A percentile compares a stretch with the other conserved stretches of the same genome.
Evolutionary conservation across 1,139 yeast genomes (phyloP).

Genomic region (Sugiyamaella neomexicana): DNA sequence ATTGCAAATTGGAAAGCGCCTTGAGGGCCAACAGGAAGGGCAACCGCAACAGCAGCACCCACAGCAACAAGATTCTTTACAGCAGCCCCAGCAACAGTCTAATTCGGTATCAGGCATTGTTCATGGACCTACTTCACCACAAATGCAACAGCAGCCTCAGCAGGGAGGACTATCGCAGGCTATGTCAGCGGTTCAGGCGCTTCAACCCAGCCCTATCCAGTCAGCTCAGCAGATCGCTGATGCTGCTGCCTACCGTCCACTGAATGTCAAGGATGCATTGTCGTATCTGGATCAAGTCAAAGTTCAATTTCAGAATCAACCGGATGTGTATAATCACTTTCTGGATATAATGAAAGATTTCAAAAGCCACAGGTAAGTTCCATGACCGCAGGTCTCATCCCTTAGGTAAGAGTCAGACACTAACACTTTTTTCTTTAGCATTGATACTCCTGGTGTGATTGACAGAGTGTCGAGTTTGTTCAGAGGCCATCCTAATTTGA

Average conservation of each 20-base stretch:
- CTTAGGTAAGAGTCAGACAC: too few species aligned
- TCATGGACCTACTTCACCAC: constrained; percentile 14
- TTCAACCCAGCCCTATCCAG: constrained; percentile 23
- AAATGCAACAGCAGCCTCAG: constrained; percentile 17
- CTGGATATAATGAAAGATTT: constrained; percentile 98
- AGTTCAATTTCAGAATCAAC: constrained; percentile 85
- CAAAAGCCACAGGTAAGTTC: constrained; percentile 74
- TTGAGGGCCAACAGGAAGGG: constrained; percentile 1
- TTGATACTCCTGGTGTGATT: constrained; percentile 98
- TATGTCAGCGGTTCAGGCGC: constrained; percentile 25
- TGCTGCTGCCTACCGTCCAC: constrained; percentile 66
- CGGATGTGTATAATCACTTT: constrained; percentile 94
- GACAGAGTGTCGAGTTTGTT: constrained; percentile 89
- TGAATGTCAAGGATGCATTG: constrained; percentile 94
- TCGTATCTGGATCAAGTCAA: constrained; percentile 95
- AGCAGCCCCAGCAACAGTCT: constrained; percentile 2
- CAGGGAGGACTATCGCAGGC: background rate
- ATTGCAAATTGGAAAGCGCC: constrained; percentile 13
- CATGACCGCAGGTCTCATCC: too few species aligned
- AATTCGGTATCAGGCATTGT: background rate
- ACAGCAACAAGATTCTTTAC: background rate
- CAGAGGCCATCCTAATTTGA: constrained; percentile 87
- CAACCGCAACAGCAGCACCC: constrained; percentile 7
- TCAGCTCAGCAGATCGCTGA: constrained; percentile 34
- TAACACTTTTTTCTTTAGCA: constrained; percentile 34